Conservation (phyloP, 2,329 filamentous ascomycete genomes). For the Fonsecaea multimorphosa region DNA sequence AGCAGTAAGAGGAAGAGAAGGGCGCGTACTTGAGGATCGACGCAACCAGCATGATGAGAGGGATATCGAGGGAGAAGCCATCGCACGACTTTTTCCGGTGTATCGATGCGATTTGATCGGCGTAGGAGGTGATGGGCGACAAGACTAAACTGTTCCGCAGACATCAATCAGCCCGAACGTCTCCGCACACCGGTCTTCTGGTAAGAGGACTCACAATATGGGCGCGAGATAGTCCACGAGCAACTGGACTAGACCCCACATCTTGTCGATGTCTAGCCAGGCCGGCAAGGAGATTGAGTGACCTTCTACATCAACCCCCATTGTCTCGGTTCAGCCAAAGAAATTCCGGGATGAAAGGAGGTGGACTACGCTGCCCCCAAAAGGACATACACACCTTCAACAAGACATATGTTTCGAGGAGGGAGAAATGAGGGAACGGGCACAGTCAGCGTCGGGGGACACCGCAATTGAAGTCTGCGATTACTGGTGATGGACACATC, state of each 20-base stretch:
- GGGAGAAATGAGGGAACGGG: background rate
- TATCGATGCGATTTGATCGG: constrained; percentile 70
- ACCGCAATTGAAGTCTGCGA: background rate
- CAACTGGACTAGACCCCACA: constrained; percentile 27
- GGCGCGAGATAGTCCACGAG: constrained; percentile 56
- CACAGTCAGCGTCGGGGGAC: constrained; percentile 14
- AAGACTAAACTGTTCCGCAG: constrained; percentile 59
- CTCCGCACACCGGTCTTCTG: background rate
- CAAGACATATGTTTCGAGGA: background rate
- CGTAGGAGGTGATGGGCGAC: constrained; percentile 69
- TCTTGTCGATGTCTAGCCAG: constrained; percentile 14
- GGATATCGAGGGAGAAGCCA: constrained; percentile 71
- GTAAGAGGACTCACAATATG: constrained; percentile 51
- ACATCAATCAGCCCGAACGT: background rate
- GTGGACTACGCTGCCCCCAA: background rate
- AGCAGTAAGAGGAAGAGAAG: background rate
- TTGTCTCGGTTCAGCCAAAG: background rate
- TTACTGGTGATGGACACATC: background rate
- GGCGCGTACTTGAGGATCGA: constrained; percentile 64
- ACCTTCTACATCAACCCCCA: constrained; percentile 7
- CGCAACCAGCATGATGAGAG: constrained; percentile 69
- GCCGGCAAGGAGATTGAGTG: constrained; percentile 1
- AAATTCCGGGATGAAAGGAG: background rate
- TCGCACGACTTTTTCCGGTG: constrained; percentile 64
- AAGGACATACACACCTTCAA: constrained; percentile 14